These are phyloP conservation scores for Tricholoma matsutake DNA, from an alignment of 768 basidiomycete species.

Conservation along the genomic window DNA sequence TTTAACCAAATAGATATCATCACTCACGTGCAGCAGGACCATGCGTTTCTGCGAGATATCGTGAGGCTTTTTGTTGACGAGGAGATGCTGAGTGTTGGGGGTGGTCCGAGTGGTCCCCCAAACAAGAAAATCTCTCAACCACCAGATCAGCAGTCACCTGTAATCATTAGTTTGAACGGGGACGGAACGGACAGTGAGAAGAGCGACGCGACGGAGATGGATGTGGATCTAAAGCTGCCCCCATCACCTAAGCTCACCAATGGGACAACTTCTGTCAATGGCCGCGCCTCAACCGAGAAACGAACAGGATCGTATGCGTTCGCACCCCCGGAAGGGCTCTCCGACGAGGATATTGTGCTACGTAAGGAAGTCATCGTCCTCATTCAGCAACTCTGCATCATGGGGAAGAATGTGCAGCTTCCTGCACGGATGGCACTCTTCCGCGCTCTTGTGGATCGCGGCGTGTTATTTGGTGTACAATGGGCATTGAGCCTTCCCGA, in stretches of 20 bases:
- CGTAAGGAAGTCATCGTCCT: conserved; percentile 81
- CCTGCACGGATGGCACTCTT: conserved; percentile 83
- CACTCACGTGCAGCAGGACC: conserved; percentile 78
- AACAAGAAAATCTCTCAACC: conserved; percentile 21
- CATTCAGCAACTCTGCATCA: conserved; percentile 87
- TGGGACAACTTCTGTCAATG: conserved; percentile 25
- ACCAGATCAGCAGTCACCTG: conserved; percentile 27
- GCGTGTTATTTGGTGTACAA: conserved; percentile 86
- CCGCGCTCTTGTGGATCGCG: conserved; percentile 82
- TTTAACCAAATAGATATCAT: conserved; percentile 99
- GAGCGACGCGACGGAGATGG: conserved; percentile 32
- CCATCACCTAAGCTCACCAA: conserved; percentile 28
- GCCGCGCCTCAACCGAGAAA: conserved; percentile 16
- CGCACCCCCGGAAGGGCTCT: conserved; percentile 51
- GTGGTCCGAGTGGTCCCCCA: conserved; percentile 20
- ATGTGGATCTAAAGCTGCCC: conserved; percentile 33
- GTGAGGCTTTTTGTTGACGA: conserved; percentile 75
- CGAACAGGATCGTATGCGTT: conserved; percentile 44
- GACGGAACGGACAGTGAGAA: conserved; percentile 37
- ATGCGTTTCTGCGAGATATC: conserved; percentile 70
- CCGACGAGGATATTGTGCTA: conserved; percentile 51
- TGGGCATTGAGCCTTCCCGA: conserved; percentile 82
- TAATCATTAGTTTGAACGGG: conserved; percentile 39
- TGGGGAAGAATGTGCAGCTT: conserved; percentile 97
- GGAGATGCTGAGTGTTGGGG: conserved; percentile 50